phyloP scores from a whole-genome alignment of 306 rosid genomes.

The Dicorynia guianensis region DNA sequence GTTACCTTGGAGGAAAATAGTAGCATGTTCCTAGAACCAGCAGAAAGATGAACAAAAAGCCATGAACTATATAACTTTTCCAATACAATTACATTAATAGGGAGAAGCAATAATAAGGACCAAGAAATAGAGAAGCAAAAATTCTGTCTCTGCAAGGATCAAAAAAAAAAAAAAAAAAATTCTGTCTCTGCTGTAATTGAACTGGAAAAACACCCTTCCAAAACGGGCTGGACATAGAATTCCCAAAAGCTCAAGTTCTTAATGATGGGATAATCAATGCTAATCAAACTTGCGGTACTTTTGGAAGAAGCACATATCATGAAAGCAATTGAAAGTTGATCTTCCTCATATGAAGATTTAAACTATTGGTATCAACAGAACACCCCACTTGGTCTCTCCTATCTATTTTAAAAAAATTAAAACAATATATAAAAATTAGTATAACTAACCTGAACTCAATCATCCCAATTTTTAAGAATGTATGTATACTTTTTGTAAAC shows the following conservation, averaged over 20 bases:
- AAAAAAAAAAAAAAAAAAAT: background rate
- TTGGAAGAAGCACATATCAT: too few species aligned
- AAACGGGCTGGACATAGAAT: constrained; percentile 23
- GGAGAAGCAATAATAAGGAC: constrained; percentile 38
- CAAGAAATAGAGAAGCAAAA: background rate
- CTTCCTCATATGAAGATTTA: too few species aligned
- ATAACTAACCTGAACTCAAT: too few species aligned
- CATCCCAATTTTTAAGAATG: too few species aligned
- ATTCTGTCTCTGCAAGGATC: background rate
- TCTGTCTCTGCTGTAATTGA: constrained; percentile 9
- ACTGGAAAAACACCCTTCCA: background rate
- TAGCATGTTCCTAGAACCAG: constrained; percentile 23
- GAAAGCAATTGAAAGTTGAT: too few species aligned
- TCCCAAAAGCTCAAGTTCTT: constrained; percentile 27
- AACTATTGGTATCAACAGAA: too few species aligned
- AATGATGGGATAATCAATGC: constrained; percentile 15
- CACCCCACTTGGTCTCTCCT: too few species aligned
- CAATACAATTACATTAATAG: constrained; percentile 2
- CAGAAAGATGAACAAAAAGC: constrained; percentile 4
- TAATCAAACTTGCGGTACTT: too few species aligned
- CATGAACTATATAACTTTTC: constrained; percentile 16
- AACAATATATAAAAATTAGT: too few species aligned
- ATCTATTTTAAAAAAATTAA: too few species aligned
- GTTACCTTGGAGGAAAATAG: background rate
- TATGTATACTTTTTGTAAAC: too few species aligned